Conservation (phyloP, 169 alveolate genomes). For the Theileria annulata region DNA sequence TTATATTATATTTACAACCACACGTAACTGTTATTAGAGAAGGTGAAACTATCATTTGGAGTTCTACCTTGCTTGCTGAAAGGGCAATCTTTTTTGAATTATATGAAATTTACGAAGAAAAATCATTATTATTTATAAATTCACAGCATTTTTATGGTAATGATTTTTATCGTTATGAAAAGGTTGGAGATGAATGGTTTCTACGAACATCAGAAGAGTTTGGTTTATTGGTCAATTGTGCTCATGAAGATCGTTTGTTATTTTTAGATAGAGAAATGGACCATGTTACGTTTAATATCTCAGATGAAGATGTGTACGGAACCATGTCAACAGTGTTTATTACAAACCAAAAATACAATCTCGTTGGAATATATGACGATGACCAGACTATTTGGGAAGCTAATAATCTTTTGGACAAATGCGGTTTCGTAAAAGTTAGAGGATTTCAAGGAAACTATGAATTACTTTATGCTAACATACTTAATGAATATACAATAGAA, state of each 20-base stretch:
- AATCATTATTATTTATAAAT: too few relatives aligned
- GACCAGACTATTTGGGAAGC: not conserved
- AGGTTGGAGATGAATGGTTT: not conserved
- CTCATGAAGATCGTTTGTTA: not conserved
- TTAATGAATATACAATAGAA: not conserved
- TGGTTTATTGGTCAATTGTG: not conserved
- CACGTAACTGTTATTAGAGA: not conserved
- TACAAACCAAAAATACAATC: not conserved
- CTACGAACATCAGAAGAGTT: not conserved
- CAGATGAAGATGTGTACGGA: not conserved
- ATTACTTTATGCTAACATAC: not conserved
- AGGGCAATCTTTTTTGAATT: not conserved
- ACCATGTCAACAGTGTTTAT: not conserved
- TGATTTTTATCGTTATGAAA: not conserved
- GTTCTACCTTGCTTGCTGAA: not conserved
- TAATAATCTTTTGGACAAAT: not conserved
- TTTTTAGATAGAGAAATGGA: not conserved
- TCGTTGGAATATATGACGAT: not conserved
- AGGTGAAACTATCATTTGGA: not conserved
- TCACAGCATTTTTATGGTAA: not conserved
- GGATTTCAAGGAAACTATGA: not conserved
- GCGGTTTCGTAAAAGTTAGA: not conserved
- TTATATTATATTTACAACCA: not conserved
- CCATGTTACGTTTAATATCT: not conserved
- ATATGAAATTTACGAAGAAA: not conserved